Conservation (phyloP, 257 asterid species). For the Salvia miltiorrhiza region DNA sequence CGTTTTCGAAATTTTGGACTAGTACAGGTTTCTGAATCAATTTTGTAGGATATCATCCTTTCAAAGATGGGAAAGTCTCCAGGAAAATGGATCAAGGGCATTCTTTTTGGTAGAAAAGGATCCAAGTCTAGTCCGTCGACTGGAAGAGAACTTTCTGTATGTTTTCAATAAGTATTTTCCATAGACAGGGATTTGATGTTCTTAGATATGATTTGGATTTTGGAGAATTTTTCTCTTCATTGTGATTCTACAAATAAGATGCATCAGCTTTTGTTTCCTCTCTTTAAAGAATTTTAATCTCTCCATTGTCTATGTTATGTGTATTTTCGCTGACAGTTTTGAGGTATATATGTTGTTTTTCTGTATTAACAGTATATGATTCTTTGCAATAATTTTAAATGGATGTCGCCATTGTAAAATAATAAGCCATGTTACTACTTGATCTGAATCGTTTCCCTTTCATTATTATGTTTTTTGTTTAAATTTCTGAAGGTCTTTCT, state of each 20-base stretch:
- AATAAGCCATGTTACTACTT: too few relatives aligned
- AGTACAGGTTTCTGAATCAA: too few relatives aligned
- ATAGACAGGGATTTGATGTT: too few relatives aligned
- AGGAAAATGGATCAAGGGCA: conserved; percentile 60
- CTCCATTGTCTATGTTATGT: neutral
- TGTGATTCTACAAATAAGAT: neutral
- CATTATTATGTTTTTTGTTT: neutral
- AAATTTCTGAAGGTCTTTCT: neutral
- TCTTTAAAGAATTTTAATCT: neutral
- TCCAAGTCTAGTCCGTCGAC: conserved; percentile 37
- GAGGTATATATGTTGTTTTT: neutral
- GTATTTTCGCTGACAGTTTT: too few relatives aligned
- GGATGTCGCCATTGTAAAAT: too few relatives aligned
- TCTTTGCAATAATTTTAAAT: too few relatives aligned
- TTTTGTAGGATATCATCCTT: neutral
- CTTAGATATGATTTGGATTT: neutral
- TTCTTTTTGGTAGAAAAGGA: conserved; percentile 44
- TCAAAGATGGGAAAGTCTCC: conserved; percentile 68
- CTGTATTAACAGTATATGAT: neutral
- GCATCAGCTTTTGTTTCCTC: neutral
- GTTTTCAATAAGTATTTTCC: neutral
- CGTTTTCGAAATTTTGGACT: neutral
- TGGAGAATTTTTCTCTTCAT: neutral
- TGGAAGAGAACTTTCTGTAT: conserved; percentile 36
- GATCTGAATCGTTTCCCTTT: too few relatives aligned